A percentile compares a stretch with the other conserved stretches of the same genome.
Conservation (phyloP, 345 rosid genomes). For the Fremontodendron californicum region DNA sequence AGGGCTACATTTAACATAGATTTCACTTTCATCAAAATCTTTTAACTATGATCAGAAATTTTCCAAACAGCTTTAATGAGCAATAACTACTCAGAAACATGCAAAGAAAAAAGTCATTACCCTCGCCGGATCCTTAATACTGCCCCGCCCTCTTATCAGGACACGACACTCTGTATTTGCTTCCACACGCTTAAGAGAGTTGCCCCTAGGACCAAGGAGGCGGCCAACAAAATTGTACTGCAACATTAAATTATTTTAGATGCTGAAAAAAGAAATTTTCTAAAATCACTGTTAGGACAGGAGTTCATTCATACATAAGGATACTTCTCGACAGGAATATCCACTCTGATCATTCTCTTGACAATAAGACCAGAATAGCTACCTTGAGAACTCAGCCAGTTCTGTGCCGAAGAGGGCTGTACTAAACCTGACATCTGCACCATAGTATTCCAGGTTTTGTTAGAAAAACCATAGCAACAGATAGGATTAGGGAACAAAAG, state of each 20-base stretch:
- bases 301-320: conserved; percentile 58
- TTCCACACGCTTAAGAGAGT: conserved; percentile 97
- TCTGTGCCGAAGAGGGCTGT: conserved; percentile 60
- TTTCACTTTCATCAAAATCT: neutral
- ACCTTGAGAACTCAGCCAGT: conserved; percentile 73
- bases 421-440: conserved; percentile 67
- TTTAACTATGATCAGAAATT: neutral
- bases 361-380: conserved; percentile 84
- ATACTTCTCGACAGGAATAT: conserved; percentile 83
- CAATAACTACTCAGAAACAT: neutral
- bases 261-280: conserved; percentile 9
- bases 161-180: conserved; percentile 92
- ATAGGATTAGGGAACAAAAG: neutral
- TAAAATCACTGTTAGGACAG: neutral
- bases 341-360: conserved; percentile 81
- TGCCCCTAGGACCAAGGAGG: conserved; percentile 95
- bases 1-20: neutral
- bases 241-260: conserved; percentile 26
- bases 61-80: neutral
- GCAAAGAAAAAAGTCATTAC: conserved; percentile 29
- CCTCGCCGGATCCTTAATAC: conserved; percentile 84
- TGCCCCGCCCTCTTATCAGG: conserved; percentile 91
- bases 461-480: conserved; percentile 20
- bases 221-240: conserved; percentile 99
- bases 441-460: conserved; percentile 25